Evolutionary conservation across 2,329 filamentous ascomycete species (phyloP).

Genomic region (Chrysosphaeria jannelii): DNA sequence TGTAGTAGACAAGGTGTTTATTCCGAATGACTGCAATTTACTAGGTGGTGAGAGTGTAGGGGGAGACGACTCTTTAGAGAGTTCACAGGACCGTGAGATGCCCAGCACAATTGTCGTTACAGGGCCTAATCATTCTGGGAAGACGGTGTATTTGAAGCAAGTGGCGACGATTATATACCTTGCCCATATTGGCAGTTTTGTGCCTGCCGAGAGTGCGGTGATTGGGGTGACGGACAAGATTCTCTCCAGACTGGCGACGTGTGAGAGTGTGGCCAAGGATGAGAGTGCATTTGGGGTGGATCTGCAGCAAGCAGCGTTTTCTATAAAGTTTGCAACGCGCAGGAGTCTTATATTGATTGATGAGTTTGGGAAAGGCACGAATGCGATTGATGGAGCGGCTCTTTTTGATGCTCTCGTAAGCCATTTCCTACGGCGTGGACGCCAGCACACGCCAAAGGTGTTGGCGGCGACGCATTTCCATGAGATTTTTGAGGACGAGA

Average conservation of each 20-base stretch:
- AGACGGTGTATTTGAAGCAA: conserved; percentile 88
- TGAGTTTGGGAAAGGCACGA: conserved; percentile 51
- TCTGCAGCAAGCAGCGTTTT: conserved; percentile 56
- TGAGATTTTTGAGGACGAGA: conserved; percentile 39
- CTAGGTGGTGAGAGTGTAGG: conserved; percentile 12
- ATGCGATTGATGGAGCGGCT: conserved; percentile 24
- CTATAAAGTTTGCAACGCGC: conserved; percentile 41
- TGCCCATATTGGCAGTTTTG: conserved; percentile 75
- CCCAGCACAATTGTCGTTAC: conserved; percentile 57
- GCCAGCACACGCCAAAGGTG: conserved; percentile 19
- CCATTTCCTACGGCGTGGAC: conserved; percentile 19
- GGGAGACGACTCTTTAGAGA: neutral
- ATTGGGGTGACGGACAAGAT: conserved; percentile 86
- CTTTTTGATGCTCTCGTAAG: conserved; percentile 25
- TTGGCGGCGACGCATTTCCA: conserved; percentile 32
- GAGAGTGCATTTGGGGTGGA: conserved; percentile 46
- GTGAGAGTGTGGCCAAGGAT: conserved; percentile 25
- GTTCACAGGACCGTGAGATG: conserved; percentile 3
- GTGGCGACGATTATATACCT: conserved; percentile 73
- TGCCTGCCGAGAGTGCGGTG: conserved; percentile 45
- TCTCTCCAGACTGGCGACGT: conserved; percentile 53
- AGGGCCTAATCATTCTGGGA: conserved; percentile 87
- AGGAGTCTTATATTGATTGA: conserved; percentile 70
- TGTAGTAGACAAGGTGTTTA: conserved; percentile 46
- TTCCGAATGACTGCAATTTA: conserved; percentile 54